Conservation (phyloP, 495 filamentous ascomycete species). For the Xylaria scruposa region DNA sequence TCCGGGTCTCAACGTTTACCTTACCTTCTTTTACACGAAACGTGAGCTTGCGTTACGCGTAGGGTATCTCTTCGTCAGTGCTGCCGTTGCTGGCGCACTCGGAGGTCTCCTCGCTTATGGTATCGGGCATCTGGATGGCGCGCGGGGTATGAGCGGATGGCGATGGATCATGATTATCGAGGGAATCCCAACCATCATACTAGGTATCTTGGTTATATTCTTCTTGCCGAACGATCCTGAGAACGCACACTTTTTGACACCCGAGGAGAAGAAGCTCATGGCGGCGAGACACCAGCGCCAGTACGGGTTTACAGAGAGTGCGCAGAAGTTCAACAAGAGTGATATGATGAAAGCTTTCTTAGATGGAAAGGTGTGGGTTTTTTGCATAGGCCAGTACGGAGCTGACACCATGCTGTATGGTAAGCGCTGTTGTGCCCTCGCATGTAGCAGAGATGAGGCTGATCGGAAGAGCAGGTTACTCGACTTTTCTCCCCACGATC, state of each 20-base stretch:
- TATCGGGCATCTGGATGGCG: constrained; percentile 74
- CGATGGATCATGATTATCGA: constrained; percentile 76
- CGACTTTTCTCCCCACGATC: constrained; percentile 80
- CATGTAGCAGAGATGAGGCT: neutral
- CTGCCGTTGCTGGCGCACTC: constrained; percentile 76
- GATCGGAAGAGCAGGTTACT: constrained; percentile 56
- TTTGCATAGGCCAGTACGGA: constrained; percentile 72
- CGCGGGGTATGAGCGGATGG: constrained; percentile 66
- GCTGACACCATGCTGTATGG: constrained; percentile 77
- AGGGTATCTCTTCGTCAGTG: constrained; percentile 76
- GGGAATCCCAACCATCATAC: constrained; percentile 69
- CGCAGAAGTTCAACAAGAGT: constrained; percentile 61
- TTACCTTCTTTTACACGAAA: constrained; percentile 79
- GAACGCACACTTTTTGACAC: constrained; percentile 66
- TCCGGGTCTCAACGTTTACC: constrained; percentile 71
- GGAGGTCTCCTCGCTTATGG: constrained; percentile 78
- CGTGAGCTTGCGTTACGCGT: constrained; percentile 76
- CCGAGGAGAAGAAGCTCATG: constrained; percentile 63
- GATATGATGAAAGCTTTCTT: constrained; percentile 57
- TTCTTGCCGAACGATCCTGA: constrained; percentile 70
- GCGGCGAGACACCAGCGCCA: constrained; percentile 54
- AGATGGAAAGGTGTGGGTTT: constrained; percentile 71
- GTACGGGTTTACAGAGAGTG: constrained; percentile 65
- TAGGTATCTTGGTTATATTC: constrained; percentile 68
- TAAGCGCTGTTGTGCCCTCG: constrained; percentile 19